Conservation (phyloP, 306 rosid species). For the Astragalus membranaceus region DNA sequence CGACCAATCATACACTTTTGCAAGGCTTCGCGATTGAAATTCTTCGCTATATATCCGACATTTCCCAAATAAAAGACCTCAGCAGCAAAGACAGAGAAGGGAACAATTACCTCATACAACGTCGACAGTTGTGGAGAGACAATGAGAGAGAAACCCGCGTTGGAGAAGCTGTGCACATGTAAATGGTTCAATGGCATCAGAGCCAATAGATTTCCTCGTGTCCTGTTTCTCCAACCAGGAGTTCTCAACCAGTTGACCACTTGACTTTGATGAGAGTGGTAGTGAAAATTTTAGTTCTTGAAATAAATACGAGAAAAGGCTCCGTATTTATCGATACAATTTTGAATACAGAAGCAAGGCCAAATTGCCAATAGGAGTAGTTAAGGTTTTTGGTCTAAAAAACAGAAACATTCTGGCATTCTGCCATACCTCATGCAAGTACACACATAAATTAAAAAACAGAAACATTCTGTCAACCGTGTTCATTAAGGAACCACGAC, state of each 20-base stretch:
- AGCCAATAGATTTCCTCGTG: conserved; percentile 69
- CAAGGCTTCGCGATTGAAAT: too few species aligned
- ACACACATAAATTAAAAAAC: too few species aligned
- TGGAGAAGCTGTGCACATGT: conserved; percentile 97
- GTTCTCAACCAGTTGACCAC: conserved; percentile 40
- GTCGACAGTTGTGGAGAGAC: not conserved
- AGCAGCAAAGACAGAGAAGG: not conserved
- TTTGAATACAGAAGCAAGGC: conserved; percentile 15
- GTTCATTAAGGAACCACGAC: too few species aligned
- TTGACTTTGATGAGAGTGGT: conserved; percentile 9
- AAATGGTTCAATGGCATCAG: conserved; percentile 22
- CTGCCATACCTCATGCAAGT: conserved; percentile 33
- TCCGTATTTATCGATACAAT: conserved; percentile 40
- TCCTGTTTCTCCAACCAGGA: conserved; percentile 99
- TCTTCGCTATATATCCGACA: too few species aligned
- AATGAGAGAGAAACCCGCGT: conserved; percentile 53
- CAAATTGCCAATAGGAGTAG: conserved; percentile 35
- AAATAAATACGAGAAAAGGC: conserved; percentile 6
- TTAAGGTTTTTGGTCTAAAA: conserved; percentile 12
- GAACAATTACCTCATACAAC: not conserved
- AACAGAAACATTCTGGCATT: not conserved
- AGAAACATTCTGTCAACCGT: too few species aligned
- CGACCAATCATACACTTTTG: too few species aligned
- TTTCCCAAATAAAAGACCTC: too few species aligned
- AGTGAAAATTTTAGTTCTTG: conserved; percentile 12